Evolutionary conservation across 106 monocot genomes (phyloP), one percentile per base, ranked within the genome.

Genomic region (Ottelia alismoides): DNA sequence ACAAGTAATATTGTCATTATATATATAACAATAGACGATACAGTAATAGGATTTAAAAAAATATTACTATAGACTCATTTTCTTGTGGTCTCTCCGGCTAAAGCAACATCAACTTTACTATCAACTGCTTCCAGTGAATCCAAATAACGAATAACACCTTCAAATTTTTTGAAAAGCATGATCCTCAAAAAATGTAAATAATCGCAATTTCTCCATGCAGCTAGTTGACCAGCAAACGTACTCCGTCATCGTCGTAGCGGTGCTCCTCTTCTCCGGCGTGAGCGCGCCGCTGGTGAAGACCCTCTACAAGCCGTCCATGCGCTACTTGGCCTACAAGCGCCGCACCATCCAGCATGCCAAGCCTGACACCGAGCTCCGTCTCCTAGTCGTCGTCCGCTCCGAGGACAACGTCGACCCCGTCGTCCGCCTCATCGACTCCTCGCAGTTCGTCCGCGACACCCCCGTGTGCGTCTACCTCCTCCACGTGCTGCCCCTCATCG

Each of bases 291-390:
- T 65, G 22, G n/a, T 65, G 2, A 45, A 45, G 44, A 2, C 3
- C 14, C 20, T 55, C 27, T 65, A 65, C 65, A 53, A 55, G 43
- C 65, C 65, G 5, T 55, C 65, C 2, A 29, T n/a, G 7, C 18
- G 35, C 27, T 55, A 65, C 28, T 28, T 54, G 0, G 44, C 55
- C 20, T 22, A 55, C 45, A 65, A 65, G 55, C 1, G 53, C 20
- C 1, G 53, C 20, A 65, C 65, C 1, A 29, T 65, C 10, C 44
- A 65, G 28, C 53, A 65, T 45, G n/a, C 55, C 1, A 40, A 45
- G 29, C 18, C 11, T 1, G 46, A 55, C 45, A 6, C 20, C 1
- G 65, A 65, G 19, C 55, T 65, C 22, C 55, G 54, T 5, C 2
- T 65, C 21, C 54, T 65, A 1, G 45, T 25, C 20, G 54, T 53